These are phyloP conservation scores for Exophiala alcalophila DNA, from an alignment of 2,329 filamentous ascomycete genomes.

Conservation along the genomic window DNA sequence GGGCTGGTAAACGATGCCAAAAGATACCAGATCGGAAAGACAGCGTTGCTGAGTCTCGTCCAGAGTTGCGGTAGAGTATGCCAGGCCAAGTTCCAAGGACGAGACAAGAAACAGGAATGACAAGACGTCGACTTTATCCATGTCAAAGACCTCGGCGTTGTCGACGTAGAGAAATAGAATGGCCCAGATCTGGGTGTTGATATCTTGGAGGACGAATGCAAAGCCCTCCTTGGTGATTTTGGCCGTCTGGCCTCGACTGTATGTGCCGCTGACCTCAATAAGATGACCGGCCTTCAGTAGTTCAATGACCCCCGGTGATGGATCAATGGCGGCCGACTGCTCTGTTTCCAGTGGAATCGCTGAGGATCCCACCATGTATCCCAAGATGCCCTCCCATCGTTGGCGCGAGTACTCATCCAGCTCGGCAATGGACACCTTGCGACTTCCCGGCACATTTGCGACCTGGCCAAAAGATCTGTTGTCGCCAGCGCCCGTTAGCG, in stretches of 20 bases:
- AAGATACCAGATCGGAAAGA: slow-evolving; percentile 85
- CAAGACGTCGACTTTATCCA: slow-evolving; percentile 90
- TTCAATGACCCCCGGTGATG: slow-evolving; percentile 77
- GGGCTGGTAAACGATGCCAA: slow-evolving; percentile 77
- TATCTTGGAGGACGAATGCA: slow-evolving; percentile 88
- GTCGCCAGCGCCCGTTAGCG: slow-evolving; percentile 79
- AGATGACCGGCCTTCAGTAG: slow-evolving; percentile 77
- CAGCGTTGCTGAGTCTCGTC: slow-evolving; percentile 80
- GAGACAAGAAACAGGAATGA: slow-evolving; percentile 95
- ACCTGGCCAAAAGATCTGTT: slow-evolving; percentile 90
- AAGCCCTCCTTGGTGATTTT: slow-evolving; percentile 91
- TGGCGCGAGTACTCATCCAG: slow-evolving; percentile 81
- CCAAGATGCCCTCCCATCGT: slow-evolving; percentile 94
- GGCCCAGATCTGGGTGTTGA: slow-evolving; percentile 96
- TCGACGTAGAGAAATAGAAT: slow-evolving; percentile 90
- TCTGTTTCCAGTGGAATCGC: slow-evolving; percentile 20
- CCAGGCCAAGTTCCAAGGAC: slow-evolving; percentile 83
- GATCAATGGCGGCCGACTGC: slow-evolving; percentile 34
- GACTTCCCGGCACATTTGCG: slow-evolving; percentile 61
- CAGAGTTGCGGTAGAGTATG: slow-evolving; percentile 82
- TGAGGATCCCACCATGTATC: slow-evolving; percentile 74
- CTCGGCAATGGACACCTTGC: slow-evolving; percentile 65
- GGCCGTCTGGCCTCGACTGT: slow-evolving; percentile 48
- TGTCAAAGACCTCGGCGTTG: slow-evolving; percentile 68
- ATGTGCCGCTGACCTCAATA: slow-evolving; percentile 56